Percentiles rank a stretch among this genome's conserved stretches.
phyloP scores from a whole-genome alignment of 345 rosid species.

The Carallia brachiata region DNA sequence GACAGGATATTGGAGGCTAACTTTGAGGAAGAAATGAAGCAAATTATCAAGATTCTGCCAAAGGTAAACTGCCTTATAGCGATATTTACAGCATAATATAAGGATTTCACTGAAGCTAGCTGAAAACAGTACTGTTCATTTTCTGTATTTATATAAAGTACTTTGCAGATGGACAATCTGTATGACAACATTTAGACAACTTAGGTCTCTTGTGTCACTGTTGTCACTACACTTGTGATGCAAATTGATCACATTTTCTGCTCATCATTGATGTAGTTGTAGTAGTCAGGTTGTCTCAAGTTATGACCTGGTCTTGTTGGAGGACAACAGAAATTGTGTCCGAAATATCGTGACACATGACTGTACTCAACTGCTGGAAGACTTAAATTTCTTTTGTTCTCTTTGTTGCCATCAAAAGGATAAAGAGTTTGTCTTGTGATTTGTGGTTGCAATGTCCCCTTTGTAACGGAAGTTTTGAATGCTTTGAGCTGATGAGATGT shows the following conservation, averaged over 20 bases:
- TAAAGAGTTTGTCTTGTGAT: neutral
- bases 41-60: conserved; percentile 79
- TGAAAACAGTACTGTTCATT: neutral
- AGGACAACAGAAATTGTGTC: neutral
- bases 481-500: conserved; percentile 23
- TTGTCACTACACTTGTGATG: neutral
- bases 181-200: neutral
- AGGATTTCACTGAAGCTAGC: no score
- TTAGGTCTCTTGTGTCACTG: neutral
- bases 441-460: neutral
- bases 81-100: no score
- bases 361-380: no score
- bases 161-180: neutral
- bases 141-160: neutral
- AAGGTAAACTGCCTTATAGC: conserved; percentile 47
- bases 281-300: neutral
- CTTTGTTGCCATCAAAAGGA: neutral
- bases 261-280: neutral
- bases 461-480: neutral
- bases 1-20: conserved; percentile 96
- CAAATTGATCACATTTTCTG: neutral
- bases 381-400: no score
- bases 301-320: neutral
- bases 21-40: conserved; percentile 98
- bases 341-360: no score